Conservation (phyloP, 2,329 filamentous ascomycete genomes). For the Arachnomyces sp. region DNA sequence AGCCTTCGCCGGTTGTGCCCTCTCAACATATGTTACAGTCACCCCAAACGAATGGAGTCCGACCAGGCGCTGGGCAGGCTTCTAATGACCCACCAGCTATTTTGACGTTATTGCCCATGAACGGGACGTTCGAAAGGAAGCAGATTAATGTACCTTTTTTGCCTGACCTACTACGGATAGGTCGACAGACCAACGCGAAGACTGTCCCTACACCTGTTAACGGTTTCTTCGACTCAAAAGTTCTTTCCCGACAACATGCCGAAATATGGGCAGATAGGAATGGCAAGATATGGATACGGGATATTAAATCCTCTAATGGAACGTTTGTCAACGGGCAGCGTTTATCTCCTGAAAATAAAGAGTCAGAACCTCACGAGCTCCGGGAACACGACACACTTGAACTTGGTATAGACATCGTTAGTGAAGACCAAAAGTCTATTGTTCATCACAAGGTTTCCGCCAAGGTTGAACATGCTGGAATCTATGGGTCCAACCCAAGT, state of each 20-base stretch:
- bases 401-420: slow-evolving; percentile 95
- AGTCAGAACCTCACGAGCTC: slow-evolving; percentile 91
- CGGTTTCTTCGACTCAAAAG: slow-evolving; percentile 97
- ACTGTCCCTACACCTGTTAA: slow-evolving; percentile 85
- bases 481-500: slow-evolving; percentile 62
- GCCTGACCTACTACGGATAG: slow-evolving; percentile 90
- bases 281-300: slow-evolving; percentile 90
- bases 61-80: slow-evolving; percentile 34
- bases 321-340: slow-evolving; percentile 94
- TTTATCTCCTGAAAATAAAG: slow-evolving; percentile 85
- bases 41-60: slow-evolving; percentile 51
- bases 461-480: slow-evolving; percentile 90
- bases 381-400: slow-evolving; percentile 87
- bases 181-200: slow-evolving; percentile 93
- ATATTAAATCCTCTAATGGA: slow-evolving; percentile 97
- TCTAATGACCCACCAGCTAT: slow-evolving; percentile 60
- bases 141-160: slow-evolving; percentile 87
- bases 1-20: slow-evolving; percentile 54
- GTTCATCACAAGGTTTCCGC: slow-evolving; percentile 98
- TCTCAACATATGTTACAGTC: slow-evolving; percentile 62
- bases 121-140: slow-evolving; percentile 94
- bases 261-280: slow-evolving; percentile 83
- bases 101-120: slow-evolving; percentile 78
- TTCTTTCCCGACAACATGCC: slow-evolving; percentile 89
- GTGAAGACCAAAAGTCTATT: slow-evolving; percentile 95